These are phyloP conservation scores for Lathyrus oleraceus DNA, from an alignment of 306 rosid species.

Conservation along the genomic window DNA sequence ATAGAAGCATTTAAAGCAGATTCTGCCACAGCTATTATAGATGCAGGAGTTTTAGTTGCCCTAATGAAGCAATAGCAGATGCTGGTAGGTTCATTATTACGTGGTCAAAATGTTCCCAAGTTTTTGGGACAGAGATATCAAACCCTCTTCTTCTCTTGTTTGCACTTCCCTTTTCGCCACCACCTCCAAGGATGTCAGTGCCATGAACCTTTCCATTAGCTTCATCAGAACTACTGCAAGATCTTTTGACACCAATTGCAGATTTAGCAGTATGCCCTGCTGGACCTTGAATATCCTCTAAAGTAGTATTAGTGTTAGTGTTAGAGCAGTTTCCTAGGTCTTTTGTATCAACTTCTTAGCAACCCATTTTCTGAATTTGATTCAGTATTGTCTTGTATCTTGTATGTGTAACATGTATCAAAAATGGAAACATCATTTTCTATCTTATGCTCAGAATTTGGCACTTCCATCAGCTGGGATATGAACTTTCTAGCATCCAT, in stretches of 20 bases:
- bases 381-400: too few relatives aligned
- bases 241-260: constrained; percentile 66
- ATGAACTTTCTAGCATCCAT: too few relatives aligned
- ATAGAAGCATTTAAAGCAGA: constrained; percentile 66
- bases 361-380: too few relatives aligned
- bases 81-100: constrained; percentile 92
- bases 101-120: constrained; percentile 89
- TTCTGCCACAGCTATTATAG: constrained; percentile 80
- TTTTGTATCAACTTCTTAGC: constrained; percentile 58
- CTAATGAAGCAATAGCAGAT: constrained; percentile 93
- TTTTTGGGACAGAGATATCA: constrained; percentile 44
- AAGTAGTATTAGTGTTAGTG: constrained; percentile 21
- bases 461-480: too few relatives aligned
- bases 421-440: too few relatives aligned
- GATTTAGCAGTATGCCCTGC: constrained; percentile 41
- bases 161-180: constrained; percentile 50
- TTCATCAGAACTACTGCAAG: constrained; percentile 57
- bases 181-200: constrained; percentile 39
- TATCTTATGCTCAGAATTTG: too few relatives aligned
- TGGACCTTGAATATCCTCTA: constrained; percentile 43
- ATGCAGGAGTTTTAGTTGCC: constrained; percentile 72
- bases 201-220: constrained; percentile 46
- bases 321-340: constrained; percentile 38
- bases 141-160: constrained; percentile 69
- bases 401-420: too few relatives aligned